These are phyloP conservation scores for Planoprotostelium fungivorum DNA, from an alignment of 78 protist species.

Conservation along the genomic window DNA sequence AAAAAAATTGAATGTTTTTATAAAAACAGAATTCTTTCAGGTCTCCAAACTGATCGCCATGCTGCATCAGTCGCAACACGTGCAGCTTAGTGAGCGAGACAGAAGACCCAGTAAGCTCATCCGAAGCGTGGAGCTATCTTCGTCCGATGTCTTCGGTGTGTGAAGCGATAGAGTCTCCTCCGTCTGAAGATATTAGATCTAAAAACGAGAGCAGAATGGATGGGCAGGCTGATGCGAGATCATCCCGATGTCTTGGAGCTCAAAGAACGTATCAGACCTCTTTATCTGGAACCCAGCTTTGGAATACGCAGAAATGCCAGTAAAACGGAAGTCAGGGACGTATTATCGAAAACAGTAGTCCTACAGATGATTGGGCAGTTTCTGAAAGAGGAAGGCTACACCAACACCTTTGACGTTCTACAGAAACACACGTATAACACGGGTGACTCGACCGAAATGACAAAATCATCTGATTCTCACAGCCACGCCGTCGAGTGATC, in stretches of 20 bases:
- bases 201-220: conserved; percentile 35
- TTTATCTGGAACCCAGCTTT: conserved; percentile 32
- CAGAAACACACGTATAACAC: conserved; percentile 9
- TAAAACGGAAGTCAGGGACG: conserved; percentile 41
- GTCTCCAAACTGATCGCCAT: no score
- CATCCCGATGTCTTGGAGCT: conserved; percentile 63
- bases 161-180: not conserved
- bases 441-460: not conserved
- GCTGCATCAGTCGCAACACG: no score
- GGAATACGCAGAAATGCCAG: conserved; percentile 25
- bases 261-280: conserved; percentile 48
- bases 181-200: not conserved
- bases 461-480: not conserved
- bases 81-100: not conserved
- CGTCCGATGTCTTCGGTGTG: no score
- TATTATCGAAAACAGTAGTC: conserved; percentile 23
- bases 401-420: conserved; percentile 19
- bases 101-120: not conserved
- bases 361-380: conserved; percentile 55
- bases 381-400: conserved; percentile 38
- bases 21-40: no score
- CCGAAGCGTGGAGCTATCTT: not conserved
- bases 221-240: conserved; percentile 33
- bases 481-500: conserved; percentile 16
- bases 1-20: no score